Base-by-base conservation (phyloP, 495 filamentous ascomycete genomes). In the Xylaria longipes region DNA sequence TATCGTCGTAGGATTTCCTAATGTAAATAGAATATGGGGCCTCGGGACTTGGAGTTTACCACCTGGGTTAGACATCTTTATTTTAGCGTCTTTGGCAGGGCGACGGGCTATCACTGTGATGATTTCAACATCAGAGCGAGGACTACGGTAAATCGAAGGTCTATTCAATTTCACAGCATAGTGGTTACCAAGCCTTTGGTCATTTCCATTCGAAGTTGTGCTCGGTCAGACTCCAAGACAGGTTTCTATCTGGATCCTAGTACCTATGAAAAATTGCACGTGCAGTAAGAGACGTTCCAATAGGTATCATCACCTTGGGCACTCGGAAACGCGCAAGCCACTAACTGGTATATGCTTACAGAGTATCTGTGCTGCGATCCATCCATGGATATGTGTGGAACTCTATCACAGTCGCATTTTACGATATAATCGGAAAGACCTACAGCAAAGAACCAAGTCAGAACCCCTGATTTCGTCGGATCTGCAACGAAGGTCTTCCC, bases 51-150 rank as follows among this genome's bases (percentile, higher is more conserved):
- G 62, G 46, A 43, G 33, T 29, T 43, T n/a, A 43, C 63, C 27
- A 48, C 29, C 41, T 31, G 6, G 27, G 37, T 66, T 66, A 50
- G 63, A 50, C 63, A n/a, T 33, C 5, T 17, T 27, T 5, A 5
- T 39, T 50, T 64, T 66, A 71, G 69, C 62, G 69, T 60, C 62
- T 71, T 71, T 70, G 68, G 68, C 68, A 25, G 68, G 68, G 43
- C 66, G 66, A 69, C 66, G 66, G 25, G 39, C 50, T 43, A 54
- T 50, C 9, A 35, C 48, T 20, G 11, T 27, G 64, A 67, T 46
- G 41, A 37, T 65, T 52, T 43, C 25, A 46, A 57, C 52, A 14
- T 14, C 11, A 4, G 52, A n/a, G 25, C 25, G 27, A 41, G 43
- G n/a, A 27, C 58, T 25, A 11, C 27, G 62, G 6, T 11, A 65